Evolutionary conservation across 768 basidiomycete genomes (phyloP).

Genomic region (Russula abietina): DNA sequence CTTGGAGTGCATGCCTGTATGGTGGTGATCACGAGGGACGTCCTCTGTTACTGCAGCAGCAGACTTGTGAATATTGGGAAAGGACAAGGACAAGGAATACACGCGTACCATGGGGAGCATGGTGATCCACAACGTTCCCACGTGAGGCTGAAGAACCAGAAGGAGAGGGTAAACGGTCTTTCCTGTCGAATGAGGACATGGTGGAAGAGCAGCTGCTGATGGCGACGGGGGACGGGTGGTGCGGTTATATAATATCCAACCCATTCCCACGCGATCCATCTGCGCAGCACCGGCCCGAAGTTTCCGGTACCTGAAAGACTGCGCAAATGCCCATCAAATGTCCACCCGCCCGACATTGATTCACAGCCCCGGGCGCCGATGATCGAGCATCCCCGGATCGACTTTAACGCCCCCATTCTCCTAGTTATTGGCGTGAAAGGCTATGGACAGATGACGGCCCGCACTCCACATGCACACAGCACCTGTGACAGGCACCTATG

Average conservation of each 20-base stretch:
- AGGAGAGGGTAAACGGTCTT: conserved; percentile 18
- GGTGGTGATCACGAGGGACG: background rate
- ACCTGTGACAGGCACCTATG: too few relatives aligned
- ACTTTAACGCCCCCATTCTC: background rate
- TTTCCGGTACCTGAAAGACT: too few relatives aligned
- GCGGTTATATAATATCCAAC: too few relatives aligned
- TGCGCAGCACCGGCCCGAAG: background rate
- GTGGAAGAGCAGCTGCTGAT: background rate
- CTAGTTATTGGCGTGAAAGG: too few relatives aligned
- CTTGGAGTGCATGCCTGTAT: background rate
- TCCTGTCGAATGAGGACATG: conserved; percentile 16
- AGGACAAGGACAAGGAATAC: conserved; percentile 1
- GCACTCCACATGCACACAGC: too few relatives aligned
- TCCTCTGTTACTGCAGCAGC: conserved; percentile 58
- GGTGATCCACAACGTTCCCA: conserved; percentile 25
- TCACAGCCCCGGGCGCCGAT: background rate
- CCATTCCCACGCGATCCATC: background rate
- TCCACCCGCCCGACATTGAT: too few relatives aligned
- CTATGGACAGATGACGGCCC: too few relatives aligned
- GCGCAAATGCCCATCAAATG: too few relatives aligned
- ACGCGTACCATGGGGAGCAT: conserved; percentile 23
- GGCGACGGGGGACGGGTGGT: too few relatives aligned
- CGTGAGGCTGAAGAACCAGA: conserved; percentile 2
- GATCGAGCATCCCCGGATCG: background rate
- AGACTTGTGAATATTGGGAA: conserved; percentile 19